Conservation (phyloP, 2,329 filamentous ascomycete genomes). For the Colletotrichum sp. region DNA sequence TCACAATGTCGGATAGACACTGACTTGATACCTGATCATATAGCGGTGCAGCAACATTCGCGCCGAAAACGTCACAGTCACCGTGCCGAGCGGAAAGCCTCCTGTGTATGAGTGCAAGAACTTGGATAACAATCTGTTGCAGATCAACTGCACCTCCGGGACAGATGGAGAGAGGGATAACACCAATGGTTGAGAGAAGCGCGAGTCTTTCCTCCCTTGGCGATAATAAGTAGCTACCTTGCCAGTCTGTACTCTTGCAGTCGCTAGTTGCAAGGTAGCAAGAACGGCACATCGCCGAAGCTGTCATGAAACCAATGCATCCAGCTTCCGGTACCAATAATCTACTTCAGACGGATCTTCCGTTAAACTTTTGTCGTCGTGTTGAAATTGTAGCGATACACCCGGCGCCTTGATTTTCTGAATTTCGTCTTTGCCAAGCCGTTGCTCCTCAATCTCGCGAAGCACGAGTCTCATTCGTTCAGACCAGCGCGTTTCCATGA, state of each 20-base stretch:
- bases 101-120: slow-evolving; percentile 49
- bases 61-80: slow-evolving; percentile 47
- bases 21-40: background rate
- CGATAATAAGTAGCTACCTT: background rate
- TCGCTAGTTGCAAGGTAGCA: no score
- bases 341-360: background rate
- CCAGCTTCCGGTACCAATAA: background rate
- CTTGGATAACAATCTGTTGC: slow-evolving; percentile 25
- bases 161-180: background rate
- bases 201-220: background rate
- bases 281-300: no score
- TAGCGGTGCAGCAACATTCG: slow-evolving; percentile 50
- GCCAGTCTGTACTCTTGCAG: background rate
- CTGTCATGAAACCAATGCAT: background rate
- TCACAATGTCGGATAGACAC: background rate
- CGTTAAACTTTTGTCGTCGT: background rate
- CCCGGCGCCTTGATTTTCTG: background rate
- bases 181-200: background rate
- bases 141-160: slow-evolving; percentile 1
- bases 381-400: background rate
- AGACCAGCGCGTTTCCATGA: background rate
- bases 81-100: slow-evolving; percentile 48
- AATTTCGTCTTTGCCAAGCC: background rate
- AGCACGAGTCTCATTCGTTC: background rate
- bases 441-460: no score